These are phyloP conservation scores for Metschnikowia lunata DNA, from an alignment of 805 yeast species.

Conservation along the genomic window DNA sequence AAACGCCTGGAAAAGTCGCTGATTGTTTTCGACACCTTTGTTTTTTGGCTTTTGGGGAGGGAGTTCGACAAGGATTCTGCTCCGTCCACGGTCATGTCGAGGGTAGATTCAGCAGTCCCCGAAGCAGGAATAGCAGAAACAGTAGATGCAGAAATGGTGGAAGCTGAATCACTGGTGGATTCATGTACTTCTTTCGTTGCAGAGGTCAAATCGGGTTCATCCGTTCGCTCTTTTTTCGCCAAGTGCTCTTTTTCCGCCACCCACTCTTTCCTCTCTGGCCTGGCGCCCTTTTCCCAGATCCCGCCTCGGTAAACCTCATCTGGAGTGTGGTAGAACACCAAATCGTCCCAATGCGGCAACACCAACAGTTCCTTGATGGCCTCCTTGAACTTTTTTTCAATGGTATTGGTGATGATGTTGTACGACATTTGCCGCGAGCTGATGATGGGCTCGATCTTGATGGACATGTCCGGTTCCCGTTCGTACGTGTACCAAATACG, in stretches of 20 bases:
- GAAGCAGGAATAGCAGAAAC: no score
- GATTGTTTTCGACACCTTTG: conserved; percentile 10
- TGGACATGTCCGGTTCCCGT: conserved; percentile 67
- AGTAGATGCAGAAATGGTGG: no score
- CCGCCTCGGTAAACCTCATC: conserved; percentile 86
- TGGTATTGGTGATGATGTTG: conserved; percentile 71
- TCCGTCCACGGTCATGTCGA: no score
- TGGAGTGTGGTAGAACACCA: conserved; percentile 61
- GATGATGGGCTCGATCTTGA: conserved; percentile 86
- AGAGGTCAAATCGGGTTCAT: no score
- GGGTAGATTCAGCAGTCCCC: no score
- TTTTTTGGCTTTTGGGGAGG: conserved; percentile 3
- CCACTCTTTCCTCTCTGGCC: neutral
- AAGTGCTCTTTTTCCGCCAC: no score
- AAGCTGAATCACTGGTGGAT: no score
- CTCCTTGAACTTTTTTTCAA: conserved; percentile 73
- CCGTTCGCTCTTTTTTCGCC: no score
- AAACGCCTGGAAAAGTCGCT: conserved; percentile 16
- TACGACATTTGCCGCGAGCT: conserved; percentile 79
- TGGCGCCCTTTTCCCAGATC: conserved; percentile 63
- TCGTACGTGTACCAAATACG: conserved; percentile 90
- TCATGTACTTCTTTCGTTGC: no score
- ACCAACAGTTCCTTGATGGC: conserved; percentile 78
- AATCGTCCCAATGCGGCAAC: conserved; percentile 84
- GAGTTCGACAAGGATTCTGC: neutral